Evolutionary conservation across 2,329 filamentous ascomycete species (phyloP), one percentile per base, ranked within the genome.

Genomic region (Fusarium nurragi): DNA sequence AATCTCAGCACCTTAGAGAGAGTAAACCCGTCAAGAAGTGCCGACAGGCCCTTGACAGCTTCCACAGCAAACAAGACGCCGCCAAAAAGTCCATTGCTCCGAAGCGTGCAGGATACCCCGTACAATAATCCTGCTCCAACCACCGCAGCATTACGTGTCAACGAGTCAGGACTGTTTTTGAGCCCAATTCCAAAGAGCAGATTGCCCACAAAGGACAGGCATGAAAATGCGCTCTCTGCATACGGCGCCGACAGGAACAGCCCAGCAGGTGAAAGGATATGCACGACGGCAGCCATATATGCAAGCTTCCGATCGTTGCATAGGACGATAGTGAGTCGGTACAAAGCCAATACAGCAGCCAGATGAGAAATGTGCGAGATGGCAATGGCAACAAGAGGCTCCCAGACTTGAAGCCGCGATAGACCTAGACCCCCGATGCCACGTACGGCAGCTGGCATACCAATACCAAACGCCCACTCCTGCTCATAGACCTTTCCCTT

Each of bases 241-340:
- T 95, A 97, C 0, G 94, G 93, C 0, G 94, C 90, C 0, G 90
- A 94, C 18, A 99, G 85, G 74, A 99, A 98, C 4, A 97, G 78
- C 1, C 94, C 94, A 0, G 91, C 95, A 0, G 95, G 94, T 0
- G 92, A 95, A 45, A 98, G 73, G 53, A 97, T 84, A 75, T 98
- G 93, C 45, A 98, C 80, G 16, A 85, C 79, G 4, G 92, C 87
- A 10, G 92, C 84, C 21, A 90, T 74, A 61, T 94, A 88, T 3
- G 92, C 85, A 37, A 90, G 76, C n/a, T 75, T 80, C n/a, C 70
- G 71, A 59, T 81, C 73, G 16, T 77, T 76, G 52, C 86, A 86
- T 11, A 94, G 70, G 9, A 83, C 76, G 52, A 81, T 73, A 4
- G 89, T 86, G 21, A 97, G 85, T 54, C 81, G 79, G 75, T 92